phyloP scores from a whole-genome alignment of 495 filamentous ascomycete species.

The Darksidea phi region DNA sequence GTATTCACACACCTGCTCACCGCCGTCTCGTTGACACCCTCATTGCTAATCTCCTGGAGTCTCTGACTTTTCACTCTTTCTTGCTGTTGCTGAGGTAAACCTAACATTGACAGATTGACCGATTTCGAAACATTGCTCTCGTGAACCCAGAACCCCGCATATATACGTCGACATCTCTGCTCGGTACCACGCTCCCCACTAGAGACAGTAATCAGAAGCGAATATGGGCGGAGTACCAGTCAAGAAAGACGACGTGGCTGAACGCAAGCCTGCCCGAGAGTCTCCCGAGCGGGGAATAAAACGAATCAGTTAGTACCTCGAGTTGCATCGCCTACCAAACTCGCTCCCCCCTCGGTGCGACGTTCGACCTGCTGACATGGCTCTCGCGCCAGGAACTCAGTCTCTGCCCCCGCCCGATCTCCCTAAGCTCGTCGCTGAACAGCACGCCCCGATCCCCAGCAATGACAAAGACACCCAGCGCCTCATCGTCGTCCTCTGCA shows the following conservation, averaged over 20 bases:
- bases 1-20: too few species aligned
- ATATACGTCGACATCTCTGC: not conserved
- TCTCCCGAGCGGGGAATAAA: constrained; percentile 41
- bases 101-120: too few species aligned
- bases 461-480: constrained; percentile 86
- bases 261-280: constrained; percentile 27
- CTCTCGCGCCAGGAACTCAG: constrained; percentile 64
- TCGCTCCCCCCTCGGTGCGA: not conserved
- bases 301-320: constrained; percentile 40
- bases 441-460: constrained; percentile 77
- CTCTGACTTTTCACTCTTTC: too few species aligned
- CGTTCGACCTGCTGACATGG: constrained; percentile 12
- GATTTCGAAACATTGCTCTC: too few species aligned
- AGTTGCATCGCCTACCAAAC: not conserved
- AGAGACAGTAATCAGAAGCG: not conserved
- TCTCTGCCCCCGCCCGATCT: constrained; percentile 89
- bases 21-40: too few species aligned
- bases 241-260: constrained; percentile 2
- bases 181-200: not conserved
- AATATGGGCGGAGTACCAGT: constrained; percentile 31
- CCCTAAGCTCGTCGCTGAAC: constrained; percentile 88
- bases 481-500: constrained; percentile 92
- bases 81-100: too few species aligned
- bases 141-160: too few species aligned
- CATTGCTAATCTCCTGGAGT: too few species aligned